Evolutionary conservation across 164 flowering plant genomes (phyloP).

Genomic region (Dillenia suffruticosa): DNA sequence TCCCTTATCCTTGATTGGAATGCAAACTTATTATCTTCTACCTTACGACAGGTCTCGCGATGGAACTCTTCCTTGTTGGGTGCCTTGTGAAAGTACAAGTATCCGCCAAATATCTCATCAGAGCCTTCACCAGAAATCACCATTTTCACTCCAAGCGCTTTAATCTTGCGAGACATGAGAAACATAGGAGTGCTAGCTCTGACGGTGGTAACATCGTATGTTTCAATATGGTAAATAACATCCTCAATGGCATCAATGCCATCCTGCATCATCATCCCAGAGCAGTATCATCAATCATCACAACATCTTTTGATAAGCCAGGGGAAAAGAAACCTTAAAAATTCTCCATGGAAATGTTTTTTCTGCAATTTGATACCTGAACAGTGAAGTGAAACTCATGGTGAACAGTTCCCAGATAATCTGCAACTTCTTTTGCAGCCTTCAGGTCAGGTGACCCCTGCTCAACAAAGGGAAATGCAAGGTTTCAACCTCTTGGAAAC

Average conservation of each 20-base stretch:
- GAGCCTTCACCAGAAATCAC: constrained; percentile 95
- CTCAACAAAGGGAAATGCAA: neutral
- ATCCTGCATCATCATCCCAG: constrained; percentile 38
- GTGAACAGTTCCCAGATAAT: constrained; percentile 90
- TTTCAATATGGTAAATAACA: constrained; percentile 87
- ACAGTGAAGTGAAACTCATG: constrained; percentile 91
- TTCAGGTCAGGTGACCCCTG: constrained; percentile 95
- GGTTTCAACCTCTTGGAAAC: neutral
- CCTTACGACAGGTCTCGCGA: constrained; percentile 86
- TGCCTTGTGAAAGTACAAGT: constrained; percentile 95
- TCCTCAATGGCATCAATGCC: constrained; percentile 98
- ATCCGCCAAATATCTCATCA: constrained; percentile 95
- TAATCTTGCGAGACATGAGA: constrained; percentile 91
- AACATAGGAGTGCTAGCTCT: constrained; percentile 99
- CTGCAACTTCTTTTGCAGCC: constrained; percentile 93
- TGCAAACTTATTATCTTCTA: constrained; percentile 11
- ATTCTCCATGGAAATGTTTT: too few relatives aligned
- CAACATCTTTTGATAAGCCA: too few relatives aligned
- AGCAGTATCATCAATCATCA: too few relatives aligned
- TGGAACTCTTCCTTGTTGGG: constrained; percentile 96
- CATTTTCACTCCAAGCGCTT: constrained; percentile 95
- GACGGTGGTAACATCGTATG: constrained; percentile 90
- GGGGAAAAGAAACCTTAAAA: too few relatives aligned
- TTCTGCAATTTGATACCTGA: constrained; percentile 47
- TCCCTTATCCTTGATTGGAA: neutral